Percentiles rank a stretch among this genome's conserved stretches.
Conservation (phyloP, 2,329 filamentous ascomycete genomes). For the Ophiostoma quercus region DNA sequence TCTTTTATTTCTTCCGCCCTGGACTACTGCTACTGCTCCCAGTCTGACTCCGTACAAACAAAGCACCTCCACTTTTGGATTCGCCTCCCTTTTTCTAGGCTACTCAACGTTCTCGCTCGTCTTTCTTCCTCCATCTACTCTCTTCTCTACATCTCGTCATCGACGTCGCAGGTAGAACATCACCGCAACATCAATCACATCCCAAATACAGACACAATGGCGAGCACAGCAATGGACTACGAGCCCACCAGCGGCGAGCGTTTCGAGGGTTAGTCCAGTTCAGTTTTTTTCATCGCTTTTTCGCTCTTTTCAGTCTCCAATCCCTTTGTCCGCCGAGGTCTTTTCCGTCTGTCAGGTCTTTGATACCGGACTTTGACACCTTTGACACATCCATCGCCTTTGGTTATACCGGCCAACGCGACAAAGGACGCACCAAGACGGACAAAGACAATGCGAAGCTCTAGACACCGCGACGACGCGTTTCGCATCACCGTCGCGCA, state of each 20-base stretch:
- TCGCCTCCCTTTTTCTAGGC: constrained; percentile 22
- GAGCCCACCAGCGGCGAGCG: constrained; percentile 62
- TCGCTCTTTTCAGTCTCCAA: neutral
- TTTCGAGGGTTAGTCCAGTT: constrained; percentile 53
- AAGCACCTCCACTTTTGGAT: constrained; percentile 17
- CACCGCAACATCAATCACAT: constrained; percentile 9
- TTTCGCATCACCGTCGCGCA: neutral
- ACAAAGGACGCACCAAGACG: neutral
- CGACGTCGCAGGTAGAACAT: constrained; percentile 14
- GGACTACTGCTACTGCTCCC: neutral
- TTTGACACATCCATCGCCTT: neutral
- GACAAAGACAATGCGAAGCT: neutral
- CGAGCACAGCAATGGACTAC: constrained; percentile 65
- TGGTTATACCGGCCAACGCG: neutral
- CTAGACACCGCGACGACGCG: constrained; percentile 13
- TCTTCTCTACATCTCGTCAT: constrained; percentile 17
- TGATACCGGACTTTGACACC: neutral
- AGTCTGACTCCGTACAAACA: constrained; percentile 1
- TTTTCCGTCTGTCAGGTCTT: neutral
- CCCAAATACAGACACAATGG: constrained; percentile 40
- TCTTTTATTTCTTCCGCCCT: constrained; percentile 17
- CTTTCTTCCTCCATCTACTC: constrained; percentile 9
- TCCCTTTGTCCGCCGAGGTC: neutral
- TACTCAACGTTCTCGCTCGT: constrained; percentile 16
- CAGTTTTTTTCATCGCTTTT: constrained; percentile 1